These are phyloP conservation scores for Picochlorum sp. DNA, from an alignment of 139 green algal genomes.

Conservation along the genomic window DNA sequence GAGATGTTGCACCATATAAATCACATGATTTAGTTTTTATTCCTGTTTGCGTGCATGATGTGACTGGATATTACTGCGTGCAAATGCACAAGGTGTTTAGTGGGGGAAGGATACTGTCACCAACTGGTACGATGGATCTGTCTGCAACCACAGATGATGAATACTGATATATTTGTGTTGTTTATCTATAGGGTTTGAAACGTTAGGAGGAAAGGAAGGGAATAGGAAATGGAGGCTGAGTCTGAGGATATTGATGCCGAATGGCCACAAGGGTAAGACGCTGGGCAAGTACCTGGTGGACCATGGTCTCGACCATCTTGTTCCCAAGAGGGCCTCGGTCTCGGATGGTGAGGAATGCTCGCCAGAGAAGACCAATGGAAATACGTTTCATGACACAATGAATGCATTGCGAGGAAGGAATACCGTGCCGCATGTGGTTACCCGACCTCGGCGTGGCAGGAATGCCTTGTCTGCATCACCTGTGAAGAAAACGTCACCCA, in stretches of 20 bases:
- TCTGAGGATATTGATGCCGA: not conserved
- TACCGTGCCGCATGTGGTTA: too few species aligned
- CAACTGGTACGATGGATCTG: not conserved
- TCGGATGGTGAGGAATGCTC: too few species aligned
- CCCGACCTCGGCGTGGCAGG: too few species aligned
- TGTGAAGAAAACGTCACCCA: too few species aligned
- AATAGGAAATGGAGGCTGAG: slow-evolving; percentile 15
- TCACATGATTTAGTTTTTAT: slow-evolving; percentile 1
- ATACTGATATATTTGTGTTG: too few species aligned
- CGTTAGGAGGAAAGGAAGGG: not conserved
- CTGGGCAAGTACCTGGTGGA: not conserved
- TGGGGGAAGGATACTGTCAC: not conserved
- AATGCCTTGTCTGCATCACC: too few species aligned
- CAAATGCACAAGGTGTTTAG: slow-evolving; percentile 12
- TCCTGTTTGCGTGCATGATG: not conserved
- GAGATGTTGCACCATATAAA: slow-evolving; percentile 5
- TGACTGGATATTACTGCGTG: slow-evolving; percentile 6
- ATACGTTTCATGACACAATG: too few species aligned
- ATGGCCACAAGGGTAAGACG: not conserved
- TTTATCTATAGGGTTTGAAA: slow-evolving; percentile 7
- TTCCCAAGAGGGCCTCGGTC: too few species aligned
- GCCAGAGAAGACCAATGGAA: too few species aligned
- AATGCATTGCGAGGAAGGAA: too few species aligned
- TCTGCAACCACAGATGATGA: too few species aligned
- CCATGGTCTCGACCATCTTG: not conserved